Evolutionary conservation across 2,329 filamentous ascomycete species (phyloP).

Genomic region (Spiromastix sp.): DNA sequence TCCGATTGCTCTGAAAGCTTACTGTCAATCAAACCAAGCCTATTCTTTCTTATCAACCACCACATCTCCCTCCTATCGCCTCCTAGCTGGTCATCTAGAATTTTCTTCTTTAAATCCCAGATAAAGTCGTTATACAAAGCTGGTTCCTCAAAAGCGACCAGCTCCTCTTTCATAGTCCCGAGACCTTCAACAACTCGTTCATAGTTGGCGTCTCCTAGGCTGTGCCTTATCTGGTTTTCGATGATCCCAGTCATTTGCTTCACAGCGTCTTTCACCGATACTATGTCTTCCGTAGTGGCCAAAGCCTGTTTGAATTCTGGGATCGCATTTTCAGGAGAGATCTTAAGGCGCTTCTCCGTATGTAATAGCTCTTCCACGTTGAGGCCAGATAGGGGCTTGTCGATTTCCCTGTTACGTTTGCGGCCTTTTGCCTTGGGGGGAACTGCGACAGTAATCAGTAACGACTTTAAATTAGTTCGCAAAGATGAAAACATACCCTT

Average conservation of each 20-base stretch:
- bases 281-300: conserved; percentile 47
- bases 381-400: conserved; percentile 81
- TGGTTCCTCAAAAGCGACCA: conserved; percentile 66
- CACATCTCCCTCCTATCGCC: conserved; percentile 77
- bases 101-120: conserved; percentile 57
- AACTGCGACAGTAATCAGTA: conserved; percentile 43
- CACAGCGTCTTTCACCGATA: conserved; percentile 55
- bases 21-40: conserved; percentile 62
- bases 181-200: conserved; percentile 64
- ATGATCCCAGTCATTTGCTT: conserved; percentile 68
- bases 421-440: conserved; percentile 69
- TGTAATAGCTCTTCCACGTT: conserved; percentile 75
- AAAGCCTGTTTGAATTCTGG: conserved; percentile 84
- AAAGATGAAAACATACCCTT: conserved; percentile 45
- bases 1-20: conserved; percentile 52
- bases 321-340: conserved; percentile 64
- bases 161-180: conserved; percentile 65
- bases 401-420: conserved; percentile 53
- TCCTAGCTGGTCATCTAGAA: conserved; percentile 59
- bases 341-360: conserved; percentile 41
- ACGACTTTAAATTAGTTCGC: too few species aligned
- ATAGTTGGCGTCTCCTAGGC: conserved; percentile 67
- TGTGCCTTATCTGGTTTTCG: conserved; percentile 56
- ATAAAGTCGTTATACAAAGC: conserved; percentile 67
- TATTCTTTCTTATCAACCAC: conserved; percentile 58